Evolutionary conservation across 2,329 filamentous ascomycete species (phyloP), one percentile per base, ranked within the genome.

Genomic region (Cercospora sp.): DNA sequence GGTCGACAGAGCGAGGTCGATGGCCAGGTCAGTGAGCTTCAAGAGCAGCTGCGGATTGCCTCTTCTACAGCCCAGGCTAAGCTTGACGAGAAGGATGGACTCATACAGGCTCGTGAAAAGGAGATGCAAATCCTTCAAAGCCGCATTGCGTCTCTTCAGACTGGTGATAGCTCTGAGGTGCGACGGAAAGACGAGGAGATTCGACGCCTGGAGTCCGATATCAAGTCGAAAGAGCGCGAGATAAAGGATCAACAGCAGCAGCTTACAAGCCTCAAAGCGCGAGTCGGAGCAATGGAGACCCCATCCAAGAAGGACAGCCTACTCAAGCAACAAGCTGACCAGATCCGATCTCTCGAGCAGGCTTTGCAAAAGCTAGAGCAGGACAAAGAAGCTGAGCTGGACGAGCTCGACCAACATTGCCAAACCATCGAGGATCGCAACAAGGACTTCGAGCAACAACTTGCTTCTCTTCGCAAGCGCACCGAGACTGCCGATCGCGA

Each of bases 1-100:
- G 85, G 87, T 18, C 77, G 91, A n/a, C 87, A 72, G 20, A 73
- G 87, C 71, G 79, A 83, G 58, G 80, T 81, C 61, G 79, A 80
- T 16, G 76, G 79, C 57, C 81, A 83, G 60, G 80, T 82, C 64
- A 76, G 80, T 20, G 83, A 86, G 65, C 75, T 85, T 57, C 81
- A 86, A 77, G 78, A 82, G 57, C 83, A 85, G 73, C 76, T 86
- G 31, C 79, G 83, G 62, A 79, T 79, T 40, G 82, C 81, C 3
- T 66, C 72, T 62, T 72, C 75, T 8, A 74, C 71, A 13, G 71
- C 74, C 18, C 74, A 77, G 45, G 83, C 82, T 8, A 83, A 86
- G 68, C 75, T 80, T 13, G 76, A 79, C 63, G 79, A 80, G 65
- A 80, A 81, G 65, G 74, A 79, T 31, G 79, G 79, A 6, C 78